phyloP scores from a whole-genome alignment of 1,139 yeast species.

The Scheffersomyces parashehatae region DNA sequence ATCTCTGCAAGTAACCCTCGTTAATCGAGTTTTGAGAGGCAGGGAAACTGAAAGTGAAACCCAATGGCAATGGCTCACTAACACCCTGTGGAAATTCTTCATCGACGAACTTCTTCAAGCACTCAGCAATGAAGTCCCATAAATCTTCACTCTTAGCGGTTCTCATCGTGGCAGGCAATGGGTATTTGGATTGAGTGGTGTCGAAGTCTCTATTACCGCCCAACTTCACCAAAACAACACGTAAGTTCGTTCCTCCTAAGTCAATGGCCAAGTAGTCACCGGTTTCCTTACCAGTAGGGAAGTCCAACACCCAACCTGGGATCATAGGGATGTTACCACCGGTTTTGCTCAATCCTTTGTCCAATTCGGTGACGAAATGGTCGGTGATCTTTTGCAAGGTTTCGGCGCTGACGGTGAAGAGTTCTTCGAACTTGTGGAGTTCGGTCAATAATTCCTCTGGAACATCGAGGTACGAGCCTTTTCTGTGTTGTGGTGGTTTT shows the following conservation, averaged over 20 bases:
- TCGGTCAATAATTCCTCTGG: constrained; percentile 64
- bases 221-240: constrained; percentile 82
- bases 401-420: constrained; percentile 62
- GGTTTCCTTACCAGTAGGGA: constrained; percentile 86
- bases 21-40: constrained; percentile 82
- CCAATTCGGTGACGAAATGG: constrained; percentile 65
- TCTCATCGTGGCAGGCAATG: constrained; percentile 74
- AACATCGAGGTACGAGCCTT: constrained; percentile 76
- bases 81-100: constrained; percentile 68
- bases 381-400: constrained; percentile 65
- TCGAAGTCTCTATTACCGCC: constrained; percentile 80
- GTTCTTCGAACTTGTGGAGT: constrained; percentile 57
- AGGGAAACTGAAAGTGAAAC: constrained; percentile 96
- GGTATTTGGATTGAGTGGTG: constrained; percentile 78
- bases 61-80: constrained; percentile 62
- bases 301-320: constrained; percentile 94
- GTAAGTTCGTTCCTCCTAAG: constrained; percentile 91
- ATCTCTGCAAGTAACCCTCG: constrained; percentile 84
- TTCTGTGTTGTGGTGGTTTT: constrained; percentile 79
- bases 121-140: constrained; percentile 84
- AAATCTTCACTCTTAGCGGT: constrained; percentile 75
- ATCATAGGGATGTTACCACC: constrained; percentile 95
- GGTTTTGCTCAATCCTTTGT: constrained; percentile 70
- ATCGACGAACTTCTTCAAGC: constrained; percentile 63
- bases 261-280: constrained; percentile 93